Evolutionary conservation across 2,329 filamentous ascomycete genomes (phyloP).

Genomic region (Verticillium isaacii): DNA sequence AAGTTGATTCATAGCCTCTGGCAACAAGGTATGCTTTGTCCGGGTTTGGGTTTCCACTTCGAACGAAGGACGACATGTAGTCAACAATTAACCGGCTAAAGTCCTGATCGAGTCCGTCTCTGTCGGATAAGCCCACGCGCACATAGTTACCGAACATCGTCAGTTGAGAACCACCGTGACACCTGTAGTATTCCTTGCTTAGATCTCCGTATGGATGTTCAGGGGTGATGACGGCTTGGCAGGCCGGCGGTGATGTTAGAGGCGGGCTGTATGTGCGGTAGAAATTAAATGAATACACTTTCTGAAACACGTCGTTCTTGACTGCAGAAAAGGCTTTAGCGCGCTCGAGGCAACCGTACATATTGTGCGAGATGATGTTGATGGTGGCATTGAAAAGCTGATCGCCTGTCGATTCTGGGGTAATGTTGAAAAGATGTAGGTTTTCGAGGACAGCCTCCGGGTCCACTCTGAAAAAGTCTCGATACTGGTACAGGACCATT

Average conservation of each 20-base stretch:
- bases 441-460: neutral
- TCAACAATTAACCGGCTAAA: slow-evolving; percentile 27
- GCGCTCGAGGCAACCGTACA: slow-evolving; percentile 28
- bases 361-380: neutral
- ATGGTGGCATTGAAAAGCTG: neutral
- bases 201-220: slow-evolving; percentile 26
- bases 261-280: slow-evolving; percentile 32
- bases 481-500: neutral
- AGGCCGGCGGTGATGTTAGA: slow-evolving; percentile 23
- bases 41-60: slow-evolving; percentile 25
- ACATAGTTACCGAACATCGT: slow-evolving; percentile 29
- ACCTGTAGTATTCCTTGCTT: slow-evolving; percentile 33
- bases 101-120: slow-evolving; percentile 27
- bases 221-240: slow-evolving; percentile 19
- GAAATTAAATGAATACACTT: slow-evolving; percentile 30
- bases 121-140: slow-evolving; percentile 23
- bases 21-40: slow-evolving; percentile 20
- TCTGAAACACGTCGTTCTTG: slow-evolving; percentile 21
- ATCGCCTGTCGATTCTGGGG: neutral
- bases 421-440: neutral
- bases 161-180: slow-evolving; percentile 33
- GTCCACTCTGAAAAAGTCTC: neutral
- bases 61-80: slow-evolving; percentile 29
- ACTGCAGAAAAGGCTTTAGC: slow-evolving; percentile 27
- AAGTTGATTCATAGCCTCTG: slow-evolving; percentile 21